Base-by-base conservation (phyloP, 345 rosid species). In the Populus nigra region DNA sequence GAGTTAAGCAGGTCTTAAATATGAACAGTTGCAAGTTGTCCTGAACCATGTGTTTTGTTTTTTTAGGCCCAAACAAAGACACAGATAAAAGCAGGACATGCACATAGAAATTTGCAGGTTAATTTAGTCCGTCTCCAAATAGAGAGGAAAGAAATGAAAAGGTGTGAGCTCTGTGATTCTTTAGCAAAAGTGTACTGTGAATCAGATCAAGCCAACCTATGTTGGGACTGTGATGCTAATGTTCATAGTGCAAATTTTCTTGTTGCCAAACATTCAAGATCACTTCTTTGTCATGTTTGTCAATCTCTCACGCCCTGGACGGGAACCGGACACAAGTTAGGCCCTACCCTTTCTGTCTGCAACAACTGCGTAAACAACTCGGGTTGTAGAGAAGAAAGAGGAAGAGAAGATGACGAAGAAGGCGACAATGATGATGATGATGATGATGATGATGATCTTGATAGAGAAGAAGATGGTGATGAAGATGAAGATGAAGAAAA, bases 231-330 rank as follows among this genome's bases (percentile, higher is more conserved):
- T n/a, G 83, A 81, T 53, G 59, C 79, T n/a, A 73, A 72, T 10
- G 80, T 81, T 66, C 83, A 76, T 68, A 16, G 50, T 9, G 80
- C 83, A 2, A 81, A 81, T 59, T 81, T 81, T 72, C 83, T 81
- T 17, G 83, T 76, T 17, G 73, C 74, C 12, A 81, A 72, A 33
- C 83, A 81, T 47, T 66, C 73, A 72, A 76, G 79, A 76, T 71
- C 77, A 13, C 83, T 81, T 33, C 80, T 80, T 43, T 75, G 83
- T 31, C 79, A 76, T 9, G 61, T 80, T 25, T 80, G 83, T 27
- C 83, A 80, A 41, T 80, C 83, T 5, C 70, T 39, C 68, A 76
- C 83, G 8, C 76, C 79, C 3, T 80, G 82, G 82, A 59, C 83
- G 6, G 79, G 68, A 67, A 50, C 76, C 18, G 79, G 76, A 5